These are phyloP conservation scores for Schoenoplectus triqueter DNA, from an alignment of 202 grass and related monocot species.

Conservation along the genomic window DNA sequence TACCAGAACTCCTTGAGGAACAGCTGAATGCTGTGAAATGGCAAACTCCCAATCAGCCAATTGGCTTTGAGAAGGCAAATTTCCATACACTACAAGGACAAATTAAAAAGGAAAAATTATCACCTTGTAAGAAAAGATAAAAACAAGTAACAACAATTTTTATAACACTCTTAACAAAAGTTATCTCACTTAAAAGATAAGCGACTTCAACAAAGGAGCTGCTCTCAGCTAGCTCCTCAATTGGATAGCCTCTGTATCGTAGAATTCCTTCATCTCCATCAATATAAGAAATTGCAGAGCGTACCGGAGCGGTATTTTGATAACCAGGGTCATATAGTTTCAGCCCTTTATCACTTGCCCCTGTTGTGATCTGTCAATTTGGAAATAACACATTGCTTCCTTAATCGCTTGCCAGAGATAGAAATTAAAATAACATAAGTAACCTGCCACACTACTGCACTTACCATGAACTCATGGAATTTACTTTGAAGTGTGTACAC, in stretches of 20 bases:
- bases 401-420: background rate
- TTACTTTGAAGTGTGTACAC: background rate
- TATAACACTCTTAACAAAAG: background rate
- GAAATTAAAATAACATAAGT: background rate
- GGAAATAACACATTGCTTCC: background rate
- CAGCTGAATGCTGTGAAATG: constrained; percentile 94
- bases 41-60: constrained; percentile 80
- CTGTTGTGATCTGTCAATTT: constrained; percentile 67
- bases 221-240: constrained; percentile 86
- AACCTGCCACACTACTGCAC: background rate
- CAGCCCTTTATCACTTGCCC: constrained; percentile 73
- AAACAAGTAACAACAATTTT: background rate
- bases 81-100: constrained; percentile 68
- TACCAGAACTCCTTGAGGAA: constrained; percentile 93
- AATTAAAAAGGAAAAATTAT: constrained; percentile 18
- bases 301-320: constrained; percentile 83
- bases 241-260: constrained; percentile 96
- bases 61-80: constrained; percentile 76
- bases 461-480: constrained; percentile 6
- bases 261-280: constrained; percentile 97
- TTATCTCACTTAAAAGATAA: constrained; percentile 78
- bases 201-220: constrained; percentile 79
- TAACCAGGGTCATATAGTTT: constrained; percentile 95
- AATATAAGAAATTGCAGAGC: constrained; percentile 80
- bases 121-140: constrained; percentile 5